phyloP scores from a whole-genome alignment of 1,284 basidiomycete species.

The Boletellus deceptivus region DNA sequence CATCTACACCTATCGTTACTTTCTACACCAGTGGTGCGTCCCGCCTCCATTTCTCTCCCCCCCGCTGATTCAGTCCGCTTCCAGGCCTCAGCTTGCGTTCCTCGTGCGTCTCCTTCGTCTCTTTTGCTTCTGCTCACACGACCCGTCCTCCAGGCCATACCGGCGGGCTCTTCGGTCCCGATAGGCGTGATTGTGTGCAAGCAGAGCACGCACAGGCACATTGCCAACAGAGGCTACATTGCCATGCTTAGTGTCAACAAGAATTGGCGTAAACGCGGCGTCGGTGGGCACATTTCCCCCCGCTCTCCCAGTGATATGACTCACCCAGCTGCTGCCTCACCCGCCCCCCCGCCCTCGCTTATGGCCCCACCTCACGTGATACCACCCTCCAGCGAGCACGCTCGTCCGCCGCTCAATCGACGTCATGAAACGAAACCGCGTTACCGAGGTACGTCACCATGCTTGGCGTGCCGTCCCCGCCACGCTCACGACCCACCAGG shows the following conservation, averaged over 20 bases:
- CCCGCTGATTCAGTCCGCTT: slow-evolving; percentile 7
- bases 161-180: slow-evolving; percentile 54
- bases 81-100: slow-evolving; percentile 91
- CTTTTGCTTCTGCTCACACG: slow-evolving; percentile 2
- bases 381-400: slow-evolving; percentile 20
- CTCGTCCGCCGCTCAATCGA: slow-evolving; percentile 63
- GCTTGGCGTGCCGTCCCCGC: not conserved
- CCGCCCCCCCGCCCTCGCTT: too few species aligned
- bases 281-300: slow-evolving; percentile 59
- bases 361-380: not conserved
- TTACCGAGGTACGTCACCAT: slow-evolving; percentile 67
- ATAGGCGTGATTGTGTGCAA: slow-evolving; percentile 96
- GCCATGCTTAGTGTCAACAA: slow-evolving; percentile 93
- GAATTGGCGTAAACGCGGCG: slow-evolving; percentile 81
- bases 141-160: slow-evolving; percentile 28
- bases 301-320: not conserved
- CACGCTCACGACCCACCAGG: slow-evolving; percentile 42
- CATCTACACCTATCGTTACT: slow-evolving; percentile 91
- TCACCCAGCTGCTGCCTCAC: not conserved
- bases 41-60: not conserved
- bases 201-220: slow-evolving; percentile 81
- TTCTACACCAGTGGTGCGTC: slow-evolving; percentile 87
- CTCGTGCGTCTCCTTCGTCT: slow-evolving; percentile 53
- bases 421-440: slow-evolving; percentile 76
- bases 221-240: slow-evolving; percentile 88